Conservation (phyloP, 1,284 basidiomycete genomes). For the Heliocybe sulcata region DNA sequence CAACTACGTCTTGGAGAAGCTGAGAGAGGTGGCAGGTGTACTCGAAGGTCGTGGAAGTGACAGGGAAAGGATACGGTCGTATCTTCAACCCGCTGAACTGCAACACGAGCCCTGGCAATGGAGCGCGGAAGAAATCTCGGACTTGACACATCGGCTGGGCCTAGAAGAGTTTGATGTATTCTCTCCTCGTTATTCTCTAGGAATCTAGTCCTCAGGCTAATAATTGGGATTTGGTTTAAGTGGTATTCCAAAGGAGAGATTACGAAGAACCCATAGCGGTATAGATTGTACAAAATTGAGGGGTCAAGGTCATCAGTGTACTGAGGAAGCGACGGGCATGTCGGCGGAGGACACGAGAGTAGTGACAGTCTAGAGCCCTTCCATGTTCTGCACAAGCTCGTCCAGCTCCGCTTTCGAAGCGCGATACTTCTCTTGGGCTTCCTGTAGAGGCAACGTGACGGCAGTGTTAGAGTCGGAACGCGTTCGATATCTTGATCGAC, state of each 20-base stretch:
- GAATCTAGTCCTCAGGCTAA: not conserved
- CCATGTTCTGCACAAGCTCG: constrained; percentile 81
- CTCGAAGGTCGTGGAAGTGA: not conserved
- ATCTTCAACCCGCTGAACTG: not conserved
- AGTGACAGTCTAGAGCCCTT: constrained; percentile 50
- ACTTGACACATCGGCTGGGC: not conserved
- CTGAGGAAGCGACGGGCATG: not conserved
- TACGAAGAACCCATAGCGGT: not conserved
- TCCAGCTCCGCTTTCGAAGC: constrained; percentile 81
- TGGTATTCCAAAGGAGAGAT: not conserved
- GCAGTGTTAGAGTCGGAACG: constrained; percentile 3
- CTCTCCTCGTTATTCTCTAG: not conserved
- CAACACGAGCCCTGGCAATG: not conserved
- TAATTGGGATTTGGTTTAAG: not conserved
- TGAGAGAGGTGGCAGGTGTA: not conserved
- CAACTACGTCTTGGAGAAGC: not conserved
- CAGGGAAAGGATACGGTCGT: not conserved
- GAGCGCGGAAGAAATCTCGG: not conserved
- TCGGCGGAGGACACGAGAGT: not conserved
- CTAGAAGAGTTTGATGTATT: not conserved
- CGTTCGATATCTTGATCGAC: constrained; percentile 1
- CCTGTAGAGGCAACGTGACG: constrained; percentile 36
- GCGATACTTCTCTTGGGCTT: constrained; percentile 69
- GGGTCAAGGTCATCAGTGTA: not conserved
- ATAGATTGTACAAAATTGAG: constrained; percentile 1